Base-by-base conservation (phyloP, 129 eudicot genomes). In the Centella asiatica region DNA sequence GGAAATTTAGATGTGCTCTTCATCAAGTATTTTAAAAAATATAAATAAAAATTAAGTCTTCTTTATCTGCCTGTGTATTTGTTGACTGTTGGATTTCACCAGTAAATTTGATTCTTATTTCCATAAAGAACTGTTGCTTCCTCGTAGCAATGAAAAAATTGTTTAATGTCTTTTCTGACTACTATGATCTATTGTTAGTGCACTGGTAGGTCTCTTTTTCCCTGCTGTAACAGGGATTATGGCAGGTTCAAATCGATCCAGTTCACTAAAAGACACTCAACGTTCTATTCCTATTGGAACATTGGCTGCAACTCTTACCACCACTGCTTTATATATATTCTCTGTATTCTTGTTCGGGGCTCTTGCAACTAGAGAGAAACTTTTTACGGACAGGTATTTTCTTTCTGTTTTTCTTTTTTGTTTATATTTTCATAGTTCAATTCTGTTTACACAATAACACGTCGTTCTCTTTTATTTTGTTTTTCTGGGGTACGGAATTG, bases 221-320 rank as follows among this genome's bases (percentile, higher is more conserved):
- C 99, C 99, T 64, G 99, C 99, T 72, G 99, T 93, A 39, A 93
- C 99, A 5, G 99, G 99, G 75, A 93, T 93, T 60, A 93, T 93
- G 99, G 99, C 99, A 25, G 99, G 99, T 69, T 93, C 99, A 34
- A 93, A 93, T 61, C 99, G 99, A 25, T 93, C 99, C 40, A 85
- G 95, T 62, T 87, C 95, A 14, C 69, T 93, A 57, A 93, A 88
- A 79, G 96, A 93, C 78, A 93, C 99, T 50, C 99, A 93, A 66
- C 95, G 95, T 44, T 93, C 99, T 42, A 93, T 93, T 52, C 99
- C 99, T 59, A 47, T 87, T 54, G 99, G 99, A 65, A 93, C 99
- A 44, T 55, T 93, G 65, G 92, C 96, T 1, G 94, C 99, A 67
- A 85, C 87, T 64, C 74, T 93, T 48, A 67, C 92, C 9, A 93